Evolutionary conservation across 768 basidiomycete genomes (phyloP).

Genomic region (Rhodosporidiobolus sp.): DNA sequence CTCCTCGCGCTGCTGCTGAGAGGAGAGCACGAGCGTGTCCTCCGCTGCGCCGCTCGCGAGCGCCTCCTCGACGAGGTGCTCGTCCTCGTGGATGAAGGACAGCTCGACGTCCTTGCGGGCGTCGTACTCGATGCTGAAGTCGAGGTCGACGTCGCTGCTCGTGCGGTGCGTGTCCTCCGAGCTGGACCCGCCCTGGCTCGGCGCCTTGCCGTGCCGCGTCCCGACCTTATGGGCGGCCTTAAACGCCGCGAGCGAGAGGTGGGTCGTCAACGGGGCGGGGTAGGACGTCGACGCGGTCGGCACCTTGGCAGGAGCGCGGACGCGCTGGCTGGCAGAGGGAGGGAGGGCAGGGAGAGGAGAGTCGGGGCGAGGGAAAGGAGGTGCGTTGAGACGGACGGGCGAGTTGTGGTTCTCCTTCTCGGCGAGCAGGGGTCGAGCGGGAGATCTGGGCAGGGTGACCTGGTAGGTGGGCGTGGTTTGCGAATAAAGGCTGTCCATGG

Average conservation of each 20-base stretch:
- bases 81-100: too few relatives aligned
- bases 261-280: constrained; percentile 7
- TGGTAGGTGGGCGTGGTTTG: too few relatives aligned
- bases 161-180: constrained; percentile 30
- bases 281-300: not conserved
- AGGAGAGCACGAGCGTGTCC: not conserved
- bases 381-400: too few relatives aligned
- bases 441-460: too few relatives aligned
- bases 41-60: too few relatives aligned
- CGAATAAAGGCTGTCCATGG: too few relatives aligned
- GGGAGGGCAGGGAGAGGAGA: constrained; percentile 25
- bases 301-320: not conserved
- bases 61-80: not conserved
- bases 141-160: constrained; percentile 39
- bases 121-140: constrained; percentile 21
- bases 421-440: not conserved
- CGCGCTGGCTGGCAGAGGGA: not conserved
- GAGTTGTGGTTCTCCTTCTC: too few relatives aligned
- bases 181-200: not conserved
- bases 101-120: not conserved
- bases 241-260: constrained; percentile 34
- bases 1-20: not conserved
- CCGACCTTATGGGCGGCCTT: constrained; percentile 1
- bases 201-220: not conserved
- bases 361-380: constrained; percentile 14